Base-by-base conservation (phyloP, 306 rosid species). In the Pueraria montana region DNA sequence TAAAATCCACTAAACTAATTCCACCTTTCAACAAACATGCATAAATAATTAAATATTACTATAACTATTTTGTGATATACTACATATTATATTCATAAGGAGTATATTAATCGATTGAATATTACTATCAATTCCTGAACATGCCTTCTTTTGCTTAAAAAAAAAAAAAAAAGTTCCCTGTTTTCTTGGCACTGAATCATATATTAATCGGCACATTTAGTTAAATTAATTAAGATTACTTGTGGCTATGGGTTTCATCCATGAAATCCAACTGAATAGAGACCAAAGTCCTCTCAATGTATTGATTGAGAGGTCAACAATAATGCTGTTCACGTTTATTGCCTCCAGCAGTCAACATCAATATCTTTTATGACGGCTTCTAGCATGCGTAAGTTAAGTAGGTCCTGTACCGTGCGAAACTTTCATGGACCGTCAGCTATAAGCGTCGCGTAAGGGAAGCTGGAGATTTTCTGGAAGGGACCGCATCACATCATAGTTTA, bases 111-210 rank as follows among this genome's bases (percentile, higher is more conserved):
- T n/a, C n/a, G n/a, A n/a, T n/a, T n/a, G n/a, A n/a, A n/a, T n/a
- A n/a, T n/a, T n/a, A n/a, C n/a, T n/a, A n/a, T n/a, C n/a, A n/a
- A n/a, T n/a, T n/a, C n/a, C n/a, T n/a, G n/a, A n/a, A n/a, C n/a
- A n/a, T n/a, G n/a, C n/a, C n/a, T n/a, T n/a, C n/a, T n/a, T n/a
- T n/a, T n/a, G n/a, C n/a, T n/a, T n/a, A n/a, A n/a, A n/a, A n/a
- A n/a, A n/a, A n/a, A n/a, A n/a, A n/a, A n/a, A n/a, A n/a, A n/a
- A n/a, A n/a, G n/a, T n/a, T 79, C 56, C 73, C 66, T 53, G 72
- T 42, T 84, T 73, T 79, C 49, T 32, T 73, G 56, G 23, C 87
- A 79, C 78, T 34, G 48, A 79, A 65, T 43, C 21, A 8, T 84
- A 65, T 73, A 73, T 72, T 30, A 16, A 71, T 84, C 13, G 14